Base-by-base conservation (phyloP, 2,329 filamentous ascomycete genomes). In the Aspergillus viridinutans region DNA sequence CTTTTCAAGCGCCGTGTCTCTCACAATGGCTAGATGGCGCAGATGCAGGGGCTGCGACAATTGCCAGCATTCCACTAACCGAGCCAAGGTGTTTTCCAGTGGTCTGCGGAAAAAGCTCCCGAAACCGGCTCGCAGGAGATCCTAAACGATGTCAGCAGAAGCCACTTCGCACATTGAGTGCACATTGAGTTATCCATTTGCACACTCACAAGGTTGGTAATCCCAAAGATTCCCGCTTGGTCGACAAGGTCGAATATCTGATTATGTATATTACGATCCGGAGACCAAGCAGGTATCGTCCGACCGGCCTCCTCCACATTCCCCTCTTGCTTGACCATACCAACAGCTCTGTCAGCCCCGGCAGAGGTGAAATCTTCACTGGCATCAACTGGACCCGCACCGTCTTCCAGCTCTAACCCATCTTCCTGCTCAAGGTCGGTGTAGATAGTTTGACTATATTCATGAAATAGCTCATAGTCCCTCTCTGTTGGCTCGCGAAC, bases 1-100 rank as follows among this genome's bases (percentile, higher is more conserved):
- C 12, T 75, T 72, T 14, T 74, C 74, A 14, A 81, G 74, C 2
- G 76, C 73, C 5, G 78, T 81, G 54, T 85, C 83, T 58, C 83
- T 74, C 35, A 86, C 76, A 29, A 87, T 73, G 10, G 80, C 77
- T 17, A 85, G 69, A 64, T 85, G 83, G 20, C 81, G 78, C 23
- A 86, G 73, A 66, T 85, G 79, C 3, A 73, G 69, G 25, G 84
- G 84, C 62, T 87, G 85, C n/a, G 81, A 81, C 17, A 80, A 64
- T 54, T 83, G 78, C 80, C 83, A 85, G 54, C 78, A 73, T 55
- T 84, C 79, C 1, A 81, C 81, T 40, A 87, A 62, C 26, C 82
- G 79, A 50, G 70, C 70, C 23, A 86, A 65, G 21, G 78, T 71
- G 29, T 78, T 76, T 63, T 87, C 84, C 29, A 84, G 64, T 0